These are phyloP conservation scores for Jatropha curcas DNA, from an alignment of 345 rosid genomes.

Conservation along the genomic window DNA sequence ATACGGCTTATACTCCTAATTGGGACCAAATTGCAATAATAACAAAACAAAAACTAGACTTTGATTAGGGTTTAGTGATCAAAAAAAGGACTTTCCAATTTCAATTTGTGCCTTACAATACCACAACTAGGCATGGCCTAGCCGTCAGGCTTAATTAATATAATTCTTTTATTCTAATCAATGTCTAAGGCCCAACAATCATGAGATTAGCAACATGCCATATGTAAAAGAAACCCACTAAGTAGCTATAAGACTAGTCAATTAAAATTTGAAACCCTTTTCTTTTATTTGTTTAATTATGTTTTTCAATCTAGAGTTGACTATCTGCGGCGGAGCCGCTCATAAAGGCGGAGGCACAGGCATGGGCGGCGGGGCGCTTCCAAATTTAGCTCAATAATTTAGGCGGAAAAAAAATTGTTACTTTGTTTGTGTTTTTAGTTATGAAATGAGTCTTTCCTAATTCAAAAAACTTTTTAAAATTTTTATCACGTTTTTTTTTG, in stretches of 20 bases:
- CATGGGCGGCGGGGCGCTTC: slow-evolving; percentile 28
- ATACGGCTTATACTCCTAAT: slow-evolving; percentile 12
- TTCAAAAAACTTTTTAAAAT: too few species aligned
- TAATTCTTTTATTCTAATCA: slow-evolving; percentile 16
- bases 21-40: slow-evolving; percentile 27
- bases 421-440: too few species aligned
- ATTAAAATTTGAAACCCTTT: background rate
- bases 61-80: slow-evolving; percentile 8
- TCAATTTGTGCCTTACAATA: background rate
- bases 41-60: slow-evolving; percentile 10
- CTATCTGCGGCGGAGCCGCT: slow-evolving; percentile 26
- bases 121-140: slow-evolving; percentile 21
- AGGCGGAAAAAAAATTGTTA: too few species aligned
- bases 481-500: too few species aligned
- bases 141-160: slow-evolving; percentile 33
- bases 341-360: slow-evolving; percentile 11
- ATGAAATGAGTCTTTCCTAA: too few species aligned
- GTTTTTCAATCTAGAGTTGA: background rate
- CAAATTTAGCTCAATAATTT: background rate
- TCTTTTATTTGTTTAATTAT: background rate
- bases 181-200: slow-evolving; percentile 30
- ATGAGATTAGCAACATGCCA: slow-evolving; percentile 17
- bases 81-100: slow-evolving; percentile 12
- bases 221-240: background rate
- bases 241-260: background rate